These are phyloP conservation scores for Gentiana macrophylla DNA, from an alignment of 257 asterid genomes.

Conservation along the genomic window DNA sequence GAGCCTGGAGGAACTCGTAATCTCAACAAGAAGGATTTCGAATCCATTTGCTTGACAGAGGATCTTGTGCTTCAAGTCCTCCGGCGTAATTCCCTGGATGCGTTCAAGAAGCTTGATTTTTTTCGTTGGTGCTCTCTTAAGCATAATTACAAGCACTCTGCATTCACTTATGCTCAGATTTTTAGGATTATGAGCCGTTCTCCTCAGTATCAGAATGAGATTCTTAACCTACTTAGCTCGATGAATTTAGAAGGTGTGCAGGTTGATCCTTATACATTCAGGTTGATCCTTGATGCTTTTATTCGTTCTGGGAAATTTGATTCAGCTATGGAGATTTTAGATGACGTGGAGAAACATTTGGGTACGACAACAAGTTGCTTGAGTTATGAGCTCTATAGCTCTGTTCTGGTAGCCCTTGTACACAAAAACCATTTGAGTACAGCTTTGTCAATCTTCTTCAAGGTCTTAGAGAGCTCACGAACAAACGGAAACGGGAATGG, in stretches of 20 bases:
- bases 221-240: constrained; percentile 38
- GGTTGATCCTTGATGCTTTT: constrained; percentile 59
- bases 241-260: constrained; percentile 46
- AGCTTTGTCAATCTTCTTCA: constrained; percentile 63
- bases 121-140: constrained; percentile 65
- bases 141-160: constrained; percentile 59
- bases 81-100: constrained; percentile 46
- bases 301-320: constrained; percentile 56
- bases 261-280: constrained; percentile 52
- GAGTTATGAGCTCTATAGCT: constrained; percentile 45
- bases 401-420: constrained; percentile 67
- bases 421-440: constrained; percentile 48
- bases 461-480: constrained; percentile 41
- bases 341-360: constrained; percentile 41
- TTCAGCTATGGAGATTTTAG: constrained; percentile 56
- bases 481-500: constrained; percentile 16
- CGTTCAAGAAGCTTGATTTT: constrained; percentile 48
- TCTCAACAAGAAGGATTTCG: constrained; percentile 38
- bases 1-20: constrained; percentile 52
- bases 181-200: constrained; percentile 35
- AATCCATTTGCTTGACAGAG: constrained; percentile 39
- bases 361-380: constrained; percentile 21
- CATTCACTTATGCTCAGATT: constrained; percentile 50
- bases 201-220: constrained; percentile 35
- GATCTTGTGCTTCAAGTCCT: constrained; percentile 57